Base-by-base conservation (phyloP, 2,329 filamentous ascomycete genomes). In the Diplodia mutila region DNA sequence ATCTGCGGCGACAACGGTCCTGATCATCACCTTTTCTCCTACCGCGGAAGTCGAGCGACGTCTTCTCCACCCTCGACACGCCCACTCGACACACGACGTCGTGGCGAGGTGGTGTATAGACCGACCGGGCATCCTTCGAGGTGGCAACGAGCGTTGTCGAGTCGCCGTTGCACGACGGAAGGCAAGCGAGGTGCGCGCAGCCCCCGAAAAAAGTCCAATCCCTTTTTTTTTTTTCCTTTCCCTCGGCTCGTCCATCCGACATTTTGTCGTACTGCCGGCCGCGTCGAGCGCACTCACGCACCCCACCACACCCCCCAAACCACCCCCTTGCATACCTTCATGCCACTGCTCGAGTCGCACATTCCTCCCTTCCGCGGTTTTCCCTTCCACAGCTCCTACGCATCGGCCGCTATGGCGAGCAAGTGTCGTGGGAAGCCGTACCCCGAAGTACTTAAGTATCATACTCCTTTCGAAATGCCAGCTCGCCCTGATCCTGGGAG, bases 401-500 rank as follows among this genome's bases (percentile, higher is more conserved):
- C 11, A 53, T 16, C 23, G 4, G 25, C 7, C 32, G n/a, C n/a
- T 11, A 21, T 1, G 4, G 23, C 37, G 3, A 2, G 14, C 14
- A 27, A 6, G 14, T 11, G 14, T 34, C 18, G 2, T 32, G 8
- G 18, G 18, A n/a, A 18, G 18, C 8, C 16, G 57, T 61, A 61
- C 18, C 18, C 2, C 9, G 0, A 27, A n/a, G 25, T 61, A 61
- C 42, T 21, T 61, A 61, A 34, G 25, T 2, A 16, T 6, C 4
- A 2, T 7, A 32, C 18, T 21, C 21, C 34, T 5, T 27, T 4
- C 8, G 23, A 7, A 32, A 61, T 12, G 16, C 29, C 57, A 61
- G 39, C 57, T 61, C 57, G 57, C 57, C 57, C 39, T 61, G 57
- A 61, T 61, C 57, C 57, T 42, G 29, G 57, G 57, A 61, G 39